Conservation (phyloP, 169 alveolate species). For the Neospora caninum region DNA sequence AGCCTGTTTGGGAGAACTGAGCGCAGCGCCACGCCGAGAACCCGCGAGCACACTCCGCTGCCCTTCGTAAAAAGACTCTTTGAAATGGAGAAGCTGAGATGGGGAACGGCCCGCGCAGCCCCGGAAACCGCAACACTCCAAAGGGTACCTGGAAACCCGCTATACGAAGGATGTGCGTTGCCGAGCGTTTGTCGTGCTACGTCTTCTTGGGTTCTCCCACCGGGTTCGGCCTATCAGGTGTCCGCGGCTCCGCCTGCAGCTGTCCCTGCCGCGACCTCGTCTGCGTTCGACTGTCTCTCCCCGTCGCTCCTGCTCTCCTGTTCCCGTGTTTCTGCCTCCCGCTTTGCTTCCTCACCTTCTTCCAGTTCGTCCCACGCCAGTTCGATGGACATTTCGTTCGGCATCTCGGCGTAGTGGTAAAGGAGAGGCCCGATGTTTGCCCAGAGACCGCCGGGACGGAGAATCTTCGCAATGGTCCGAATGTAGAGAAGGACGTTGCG, state of each 20-base stretch:
- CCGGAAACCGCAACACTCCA: too few species aligned
- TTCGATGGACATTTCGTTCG: constrained; percentile 91
- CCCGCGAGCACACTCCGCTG: too few species aligned
- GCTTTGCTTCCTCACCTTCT: constrained; percentile 6
- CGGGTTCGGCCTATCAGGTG: not conserved
- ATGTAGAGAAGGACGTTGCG: constrained; percentile 94
- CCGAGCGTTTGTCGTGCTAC: too few species aligned
- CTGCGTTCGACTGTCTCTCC: not conserved
- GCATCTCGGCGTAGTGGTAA: constrained; percentile 95
- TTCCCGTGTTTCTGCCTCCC: not conserved
- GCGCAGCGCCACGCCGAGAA: too few species aligned
- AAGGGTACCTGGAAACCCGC: too few species aligned
- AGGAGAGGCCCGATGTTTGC: constrained; percentile 97
- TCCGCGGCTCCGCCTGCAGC: not conserved
- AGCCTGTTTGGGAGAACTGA: too few species aligned
- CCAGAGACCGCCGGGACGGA: constrained; percentile 95
- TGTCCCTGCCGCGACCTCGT: not conserved
- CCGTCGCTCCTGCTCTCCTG: not conserved
- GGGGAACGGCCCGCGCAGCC: too few species aligned
- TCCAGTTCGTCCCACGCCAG: constrained; percentile 93
- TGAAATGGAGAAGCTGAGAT: too few species aligned
- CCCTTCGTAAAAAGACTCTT: too few species aligned
- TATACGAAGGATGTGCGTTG: too few species aligned
- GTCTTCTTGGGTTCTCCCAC: too few species aligned
- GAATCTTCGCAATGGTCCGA: constrained; percentile 91